phyloP scores from a whole-genome alignment of 75 land plant genomes.

The Cunninghamia lanceolata region DNA sequence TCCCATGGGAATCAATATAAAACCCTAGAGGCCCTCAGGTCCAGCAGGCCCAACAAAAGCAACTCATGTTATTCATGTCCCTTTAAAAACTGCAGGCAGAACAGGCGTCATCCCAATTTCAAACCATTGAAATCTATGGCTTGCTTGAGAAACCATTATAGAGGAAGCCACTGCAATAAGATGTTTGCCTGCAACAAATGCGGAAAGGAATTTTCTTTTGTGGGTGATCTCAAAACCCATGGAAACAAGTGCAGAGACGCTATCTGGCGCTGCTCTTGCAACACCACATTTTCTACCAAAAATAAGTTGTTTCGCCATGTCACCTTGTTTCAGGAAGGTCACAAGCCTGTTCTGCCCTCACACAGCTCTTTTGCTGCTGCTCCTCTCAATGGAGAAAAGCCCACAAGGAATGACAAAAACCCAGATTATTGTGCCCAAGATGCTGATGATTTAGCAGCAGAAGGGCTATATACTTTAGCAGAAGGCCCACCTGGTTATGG shows the following conservation, averaged over 20 bases:
- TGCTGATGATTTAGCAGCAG: no score
- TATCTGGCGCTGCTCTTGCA: slow-evolving; percentile 84
- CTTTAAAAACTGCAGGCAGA: slow-evolving; percentile 71
- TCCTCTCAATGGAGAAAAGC: not conserved
- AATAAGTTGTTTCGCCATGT: no score
- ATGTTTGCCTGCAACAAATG: slow-evolving; percentile 77
- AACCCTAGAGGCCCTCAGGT: slow-evolving; percentile 59
- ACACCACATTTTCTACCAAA: slow-evolving; percentile 81
- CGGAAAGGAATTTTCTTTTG: slow-evolving; percentile 63
- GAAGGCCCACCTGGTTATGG: no score
- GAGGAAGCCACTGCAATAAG: slow-evolving; percentile 87
- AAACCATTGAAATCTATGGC: slow-evolving; percentile 78
- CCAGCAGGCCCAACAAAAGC: slow-evolving; percentile 31
- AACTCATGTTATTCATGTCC: slow-evolving; percentile 71
- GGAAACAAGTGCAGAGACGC: slow-evolving; percentile 65
- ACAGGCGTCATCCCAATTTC: slow-evolving; percentile 74
- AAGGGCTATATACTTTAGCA: no score
- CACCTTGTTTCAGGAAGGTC: slow-evolving; percentile 66
- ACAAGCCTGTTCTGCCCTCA: slow-evolving; percentile 38
- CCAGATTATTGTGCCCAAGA: no score
- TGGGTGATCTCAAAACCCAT: slow-evolving; percentile 81
- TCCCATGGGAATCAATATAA: slow-evolving; percentile 93
- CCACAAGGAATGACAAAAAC: not conserved
- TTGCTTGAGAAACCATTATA: slow-evolving; percentile 87
- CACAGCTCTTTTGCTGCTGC: not conserved